Percentiles rank a stretch among this genome's conserved stretches.
Conservation (phyloP, 352 stramenopile genomes). For the Elongisporangium senticosum region DNA sequence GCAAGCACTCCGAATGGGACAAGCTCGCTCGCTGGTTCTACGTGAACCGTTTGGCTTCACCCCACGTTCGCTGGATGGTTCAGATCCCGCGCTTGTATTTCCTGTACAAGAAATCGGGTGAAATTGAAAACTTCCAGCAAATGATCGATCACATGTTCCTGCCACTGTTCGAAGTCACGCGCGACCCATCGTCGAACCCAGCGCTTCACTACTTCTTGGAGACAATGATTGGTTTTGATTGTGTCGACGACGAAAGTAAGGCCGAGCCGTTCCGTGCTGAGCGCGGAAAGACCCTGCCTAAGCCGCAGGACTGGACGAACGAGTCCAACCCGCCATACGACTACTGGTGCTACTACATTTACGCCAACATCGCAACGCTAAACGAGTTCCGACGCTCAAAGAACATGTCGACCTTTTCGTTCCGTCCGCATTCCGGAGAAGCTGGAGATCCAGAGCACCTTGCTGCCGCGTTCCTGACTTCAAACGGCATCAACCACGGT, state of each 20-base stretch:
- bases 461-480: conserved; percentile 82
- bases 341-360: conserved; percentile 97
- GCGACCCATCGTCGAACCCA: conserved; percentile 91
- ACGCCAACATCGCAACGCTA: conserved; percentile 95
- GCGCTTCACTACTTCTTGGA: conserved; percentile 91
- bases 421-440: conserved; percentile 98
- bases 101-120: conserved; percentile 92
- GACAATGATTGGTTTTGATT: conserved; percentile 97
- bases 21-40: conserved; percentile 97
- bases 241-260: conserved; percentile 98
- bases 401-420: conserved; percentile 90
- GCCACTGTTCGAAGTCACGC: conserved; percentile 97
- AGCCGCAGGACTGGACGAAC: conserved; percentile 85
- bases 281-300: conserved; percentile 65
- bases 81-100: conserved; percentile 97
- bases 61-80: conserved; percentile 97
- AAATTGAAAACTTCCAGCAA: conserved; percentile 94
- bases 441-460: conserved; percentile 97
- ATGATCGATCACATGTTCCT: conserved; percentile 99
- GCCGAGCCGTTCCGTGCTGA: conserved; percentile 81
- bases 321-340: conserved; percentile 91
- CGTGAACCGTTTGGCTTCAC: conserved; percentile 84
- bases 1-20: conserved; percentile 93
- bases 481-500: conserved; percentile 97
- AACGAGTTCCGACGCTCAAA: conserved; percentile 92